Conservation (phyloP, 2,329 filamentous ascomycete species). For the Penicillium rolfsii region DNA sequence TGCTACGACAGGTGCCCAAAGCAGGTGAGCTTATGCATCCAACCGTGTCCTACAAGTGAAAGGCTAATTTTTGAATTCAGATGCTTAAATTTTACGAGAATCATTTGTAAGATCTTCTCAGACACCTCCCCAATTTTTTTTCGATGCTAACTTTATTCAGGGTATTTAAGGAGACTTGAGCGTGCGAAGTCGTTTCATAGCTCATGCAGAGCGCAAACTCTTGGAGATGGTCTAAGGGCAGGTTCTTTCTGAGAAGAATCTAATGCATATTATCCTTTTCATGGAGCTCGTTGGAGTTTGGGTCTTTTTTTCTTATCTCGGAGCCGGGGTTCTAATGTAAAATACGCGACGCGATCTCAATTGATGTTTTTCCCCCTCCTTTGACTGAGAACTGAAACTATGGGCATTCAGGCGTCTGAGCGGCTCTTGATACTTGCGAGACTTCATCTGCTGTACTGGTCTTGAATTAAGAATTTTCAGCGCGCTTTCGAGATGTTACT, state of each 20-base stretch:
- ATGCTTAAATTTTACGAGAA: constrained; percentile 56
- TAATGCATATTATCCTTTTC: constrained; percentile 3
- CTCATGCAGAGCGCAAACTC: background rate
- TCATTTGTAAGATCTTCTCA: constrained; percentile 46
- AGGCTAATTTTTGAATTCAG: constrained; percentile 23
- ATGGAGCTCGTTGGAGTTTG: constrained; percentile 16
- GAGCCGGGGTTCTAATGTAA: constrained; percentile 5
- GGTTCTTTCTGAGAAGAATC: background rate
- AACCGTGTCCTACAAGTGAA: background rate
- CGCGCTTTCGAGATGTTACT: background rate
- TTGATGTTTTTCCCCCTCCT: background rate
- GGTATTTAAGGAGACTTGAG: constrained; percentile 40
- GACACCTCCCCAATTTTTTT: background rate
- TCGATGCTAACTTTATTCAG: constrained; percentile 29
- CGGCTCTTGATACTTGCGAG: background rate
- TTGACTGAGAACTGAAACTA: background rate
- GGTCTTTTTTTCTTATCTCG: constrained; percentile 3
- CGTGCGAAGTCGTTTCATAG: background rate
- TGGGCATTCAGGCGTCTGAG: background rate
- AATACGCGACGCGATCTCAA: constrained; percentile 7
- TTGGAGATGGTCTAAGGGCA: background rate
- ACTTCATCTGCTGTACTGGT: background rate
- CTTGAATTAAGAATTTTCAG: background rate
- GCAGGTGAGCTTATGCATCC: constrained; percentile 36
- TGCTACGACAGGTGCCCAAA: constrained; percentile 50